phyloP scores from a whole-genome alignment of 495 filamentous ascomycete species.

The Hypoxylon fuscum region DNA sequence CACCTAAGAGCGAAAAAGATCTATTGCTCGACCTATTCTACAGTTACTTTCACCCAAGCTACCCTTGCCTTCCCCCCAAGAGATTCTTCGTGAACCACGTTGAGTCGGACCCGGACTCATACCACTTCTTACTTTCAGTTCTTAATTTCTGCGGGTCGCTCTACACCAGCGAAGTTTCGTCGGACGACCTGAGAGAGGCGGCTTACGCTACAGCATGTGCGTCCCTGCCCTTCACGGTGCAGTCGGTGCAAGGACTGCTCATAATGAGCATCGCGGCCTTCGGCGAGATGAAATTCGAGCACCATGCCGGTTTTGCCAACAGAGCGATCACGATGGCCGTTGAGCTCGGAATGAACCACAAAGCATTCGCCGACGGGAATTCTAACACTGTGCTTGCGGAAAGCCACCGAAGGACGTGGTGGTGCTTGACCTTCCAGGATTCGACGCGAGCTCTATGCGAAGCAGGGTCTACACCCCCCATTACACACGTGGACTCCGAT shows the following conservation, averaged over 20 bases:
- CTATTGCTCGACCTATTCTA: conserved; percentile 59
- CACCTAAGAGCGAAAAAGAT: conserved; percentile 34
- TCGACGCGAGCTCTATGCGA: conserved; percentile 50
- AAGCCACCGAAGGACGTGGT: conserved; percentile 77
- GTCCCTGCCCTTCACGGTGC: conserved; percentile 59
- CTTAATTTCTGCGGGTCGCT: conserved; percentile 68
- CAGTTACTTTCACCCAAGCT: conserved; percentile 65
- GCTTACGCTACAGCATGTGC: conserved; percentile 52
- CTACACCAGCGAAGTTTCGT: conserved; percentile 49
- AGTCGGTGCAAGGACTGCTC: conserved; percentile 71
- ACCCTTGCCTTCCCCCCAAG: conserved; percentile 66
- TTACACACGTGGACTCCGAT: conserved; percentile 53
- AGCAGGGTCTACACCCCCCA: conserved; percentile 25
- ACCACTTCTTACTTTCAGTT: conserved; percentile 57
- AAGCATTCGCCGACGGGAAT: conserved; percentile 57
- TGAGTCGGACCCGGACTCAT: conserved; percentile 38
- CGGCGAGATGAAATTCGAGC: conserved; percentile 65
- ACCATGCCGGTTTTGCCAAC: conserved; percentile 64
- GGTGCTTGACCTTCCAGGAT: conserved; percentile 77
- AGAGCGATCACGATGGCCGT: conserved; percentile 68
- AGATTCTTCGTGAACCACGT: conserved; percentile 48
- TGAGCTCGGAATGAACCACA: conserved; percentile 70
- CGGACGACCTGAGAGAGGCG: conserved; percentile 54
- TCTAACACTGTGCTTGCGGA: conserved; percentile 69
- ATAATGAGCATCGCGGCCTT: conserved; percentile 73